Evolutionary conservation across 306 rosid genomes (phyloP), one percentile per base, ranked within the genome.

Genomic region (Gleditsia sinensis): DNA sequence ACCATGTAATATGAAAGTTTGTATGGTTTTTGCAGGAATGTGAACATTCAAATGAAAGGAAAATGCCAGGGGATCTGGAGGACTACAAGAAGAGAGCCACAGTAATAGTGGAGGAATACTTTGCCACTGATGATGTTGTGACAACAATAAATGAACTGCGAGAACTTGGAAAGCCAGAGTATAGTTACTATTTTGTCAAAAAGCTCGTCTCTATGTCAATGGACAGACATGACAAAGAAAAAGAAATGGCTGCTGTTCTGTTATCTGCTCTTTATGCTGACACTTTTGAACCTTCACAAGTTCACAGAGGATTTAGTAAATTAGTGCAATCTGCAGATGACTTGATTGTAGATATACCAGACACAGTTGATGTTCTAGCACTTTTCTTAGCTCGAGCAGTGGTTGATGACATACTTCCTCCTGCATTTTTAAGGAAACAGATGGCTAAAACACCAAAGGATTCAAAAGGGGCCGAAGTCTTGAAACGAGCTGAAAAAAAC

Each of bases 351-450:
- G 93, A 88, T 30, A 86, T 88, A 65, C 93, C 93, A 0, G 93
- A 86, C 81, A 68, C 91, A 0, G 82, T 88, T 9, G 93, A 88
- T 72, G 83, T 88, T 55, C 83, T 88, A 8, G 93, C 93, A 5
- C 74, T 88, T 67, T 88, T 88, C 81, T 39, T 88, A 71, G 88
- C 93, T 16, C 68, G 93, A 60, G 93, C 89, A n/a, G 87, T 86
- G 14, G 93, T 88, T 72, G 93, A 88, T 57, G 93, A 84, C 78
- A 88, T 88, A 39, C 91, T 88, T 57, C 91, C 93, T 24, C 93
- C 93, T 12, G 89, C 88, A 65, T 88, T 88, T 54, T 37, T 88
- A 68, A 88, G 81, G 75, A 88, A 88, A 62, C 81, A 86, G 72
- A 75, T 72, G 51, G 72, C 64, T 54, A 48, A 65, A 43, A 54